A percentile compares a stretch with the other conserved stretches of the same genome.
Conservation (phyloP, 495 filamentous ascomycete species). For the Pyronema domesticum region DNA sequence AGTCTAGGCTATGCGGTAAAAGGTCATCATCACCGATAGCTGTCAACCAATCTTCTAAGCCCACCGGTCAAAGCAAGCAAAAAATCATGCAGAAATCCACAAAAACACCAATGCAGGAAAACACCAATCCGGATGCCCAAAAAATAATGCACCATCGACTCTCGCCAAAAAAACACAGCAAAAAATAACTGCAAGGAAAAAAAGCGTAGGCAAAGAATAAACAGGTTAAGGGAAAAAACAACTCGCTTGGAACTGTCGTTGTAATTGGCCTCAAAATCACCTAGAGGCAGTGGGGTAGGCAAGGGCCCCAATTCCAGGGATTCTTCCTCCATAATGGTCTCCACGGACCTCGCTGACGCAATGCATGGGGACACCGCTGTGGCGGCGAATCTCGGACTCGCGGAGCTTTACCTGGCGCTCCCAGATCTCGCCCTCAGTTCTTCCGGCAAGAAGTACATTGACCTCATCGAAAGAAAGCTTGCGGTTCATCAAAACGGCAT, state of each 20-base stretch:
- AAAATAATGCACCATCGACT: no score
- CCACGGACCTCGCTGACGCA: not conserved
- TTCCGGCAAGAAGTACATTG: conserved; percentile 18
- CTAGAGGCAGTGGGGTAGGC: conserved; percentile 1
- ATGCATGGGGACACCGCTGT: not conserved
- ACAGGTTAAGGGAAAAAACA: conserved; percentile 1
- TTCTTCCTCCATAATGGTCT: not conserved
- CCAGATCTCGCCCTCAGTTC: conserved; percentile 22
- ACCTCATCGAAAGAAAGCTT: conserved; percentile 24
- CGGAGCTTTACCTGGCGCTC: conserved; percentile 22
- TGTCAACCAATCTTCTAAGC: no score
- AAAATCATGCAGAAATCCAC: no score
- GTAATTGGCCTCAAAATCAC: not conserved
- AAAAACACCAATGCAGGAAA: no score
- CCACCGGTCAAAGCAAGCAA: no score
- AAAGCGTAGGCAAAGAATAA: not conserved
- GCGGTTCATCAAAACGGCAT: conserved; percentile 20
- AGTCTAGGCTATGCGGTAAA: no score
- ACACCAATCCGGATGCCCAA: no score
- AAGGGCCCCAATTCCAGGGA: conserved; percentile 1
- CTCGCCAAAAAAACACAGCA: no score
- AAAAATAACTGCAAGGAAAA: no score
- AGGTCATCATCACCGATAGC: no score
- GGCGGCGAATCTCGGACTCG: conserved; percentile 1
- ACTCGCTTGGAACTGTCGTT: not conserved